phyloP scores from a whole-genome alignment of 169 alveolate species.

The Babesia bovis region DNA sequence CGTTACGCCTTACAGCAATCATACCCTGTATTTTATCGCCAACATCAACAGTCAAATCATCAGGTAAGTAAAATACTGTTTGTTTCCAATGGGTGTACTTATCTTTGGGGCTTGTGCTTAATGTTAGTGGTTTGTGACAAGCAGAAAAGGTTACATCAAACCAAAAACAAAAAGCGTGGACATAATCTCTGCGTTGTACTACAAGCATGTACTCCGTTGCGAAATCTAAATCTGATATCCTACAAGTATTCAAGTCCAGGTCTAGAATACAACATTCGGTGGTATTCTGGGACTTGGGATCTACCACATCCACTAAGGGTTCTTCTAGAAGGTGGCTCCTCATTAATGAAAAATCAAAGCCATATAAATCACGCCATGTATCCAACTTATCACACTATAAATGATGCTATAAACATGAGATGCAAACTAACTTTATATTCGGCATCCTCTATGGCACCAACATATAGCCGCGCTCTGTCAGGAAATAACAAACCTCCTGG shows the following conservation, averaged over 20 bases:
- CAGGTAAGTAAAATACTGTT: conserved; percentile 87
- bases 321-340: conserved; percentile 87
- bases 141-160: conserved; percentile 88
- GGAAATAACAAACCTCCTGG: conserved; percentile 95
- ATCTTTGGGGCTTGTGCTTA: conserved; percentile 87
- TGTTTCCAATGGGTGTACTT: conserved; percentile 92
- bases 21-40: conserved; percentile 78
- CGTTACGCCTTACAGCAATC: conserved; percentile 83
- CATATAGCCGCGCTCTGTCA: conserved; percentile 90
- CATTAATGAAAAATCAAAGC: conserved; percentile 91
- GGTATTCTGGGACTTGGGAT: conserved; percentile 84
- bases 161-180: conserved; percentile 92
- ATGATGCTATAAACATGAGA: neutral
- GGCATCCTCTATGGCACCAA: conserved; percentile 97
- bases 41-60: conserved; percentile 69
- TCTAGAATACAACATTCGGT: conserved; percentile 80
- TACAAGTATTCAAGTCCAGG: conserved; percentile 89
- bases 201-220: conserved; percentile 78
- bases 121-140: conserved; percentile 85
- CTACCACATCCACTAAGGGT: conserved; percentile 93
- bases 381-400: conserved; percentile 86
- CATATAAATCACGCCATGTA: conserved; percentile 95
- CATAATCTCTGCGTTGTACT: conserved; percentile 80
- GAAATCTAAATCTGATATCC: conserved; percentile 89
- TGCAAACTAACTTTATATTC: conserved; percentile 82